phyloP scores from a whole-genome alignment of 2,329 filamentous ascomycete genomes.

The Diaporthe eres region DNA sequence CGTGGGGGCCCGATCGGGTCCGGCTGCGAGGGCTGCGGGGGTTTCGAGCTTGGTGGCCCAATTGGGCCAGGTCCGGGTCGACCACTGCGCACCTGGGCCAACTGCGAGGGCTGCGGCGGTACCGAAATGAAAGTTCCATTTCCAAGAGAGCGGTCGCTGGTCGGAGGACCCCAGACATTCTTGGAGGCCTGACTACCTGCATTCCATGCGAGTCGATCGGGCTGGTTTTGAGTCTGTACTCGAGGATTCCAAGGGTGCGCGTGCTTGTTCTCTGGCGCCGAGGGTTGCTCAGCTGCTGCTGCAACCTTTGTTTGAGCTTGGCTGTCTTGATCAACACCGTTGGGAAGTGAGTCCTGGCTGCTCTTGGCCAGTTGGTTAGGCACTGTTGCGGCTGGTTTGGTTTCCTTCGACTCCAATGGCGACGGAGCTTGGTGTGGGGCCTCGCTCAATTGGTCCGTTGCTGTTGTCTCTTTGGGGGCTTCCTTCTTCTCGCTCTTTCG shows the following conservation, averaged over 20 bases:
- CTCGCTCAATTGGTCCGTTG: constrained; percentile 47
- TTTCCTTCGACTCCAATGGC: constrained; percentile 37
- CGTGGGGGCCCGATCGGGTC: constrained; percentile 51
- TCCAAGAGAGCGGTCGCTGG: constrained; percentile 78
- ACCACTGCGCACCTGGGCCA: constrained; percentile 50
- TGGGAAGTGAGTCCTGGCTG: constrained; percentile 41
- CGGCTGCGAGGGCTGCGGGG: constrained; percentile 44
- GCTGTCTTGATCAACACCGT: constrained; percentile 42
- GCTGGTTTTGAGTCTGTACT: constrained; percentile 51
- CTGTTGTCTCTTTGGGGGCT: constrained; percentile 57
- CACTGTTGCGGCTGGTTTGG: constrained; percentile 45
- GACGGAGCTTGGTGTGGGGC: constrained; percentile 15
- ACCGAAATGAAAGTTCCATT: constrained; percentile 82
- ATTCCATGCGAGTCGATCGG: constrained; percentile 68
- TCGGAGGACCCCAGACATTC: constrained; percentile 84
- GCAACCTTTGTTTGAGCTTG: constrained; percentile 36
- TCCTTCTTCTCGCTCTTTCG: constrained; percentile 71
- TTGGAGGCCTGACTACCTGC: constrained; percentile 60
- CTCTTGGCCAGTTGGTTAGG: constrained; percentile 35
- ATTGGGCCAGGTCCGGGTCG: constrained; percentile 60
- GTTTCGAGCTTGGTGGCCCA: constrained; percentile 50
- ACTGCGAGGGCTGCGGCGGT: constrained; percentile 54
- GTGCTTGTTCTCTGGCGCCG: constrained; percentile 49
- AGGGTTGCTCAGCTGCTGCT: constrained; percentile 39
- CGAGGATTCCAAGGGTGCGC: constrained; percentile 56